Percentiles rank a stretch among this genome's conserved stretches.
These are phyloP conservation scores for Sugiyamaella marilandica DNA, from an alignment of 805 yeast genomes.

Conservation along the genomic window DNA sequence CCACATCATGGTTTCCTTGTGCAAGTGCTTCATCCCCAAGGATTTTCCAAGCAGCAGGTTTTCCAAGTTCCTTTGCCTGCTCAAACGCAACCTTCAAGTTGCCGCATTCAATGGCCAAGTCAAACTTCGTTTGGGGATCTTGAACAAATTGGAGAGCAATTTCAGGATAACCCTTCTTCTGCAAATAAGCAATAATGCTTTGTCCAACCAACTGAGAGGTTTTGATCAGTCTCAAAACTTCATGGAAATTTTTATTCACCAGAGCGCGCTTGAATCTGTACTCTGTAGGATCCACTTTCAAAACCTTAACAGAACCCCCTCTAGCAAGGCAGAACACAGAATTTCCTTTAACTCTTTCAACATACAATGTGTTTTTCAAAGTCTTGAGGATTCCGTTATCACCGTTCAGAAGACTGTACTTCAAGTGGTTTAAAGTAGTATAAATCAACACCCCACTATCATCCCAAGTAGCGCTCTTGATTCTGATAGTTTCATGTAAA, in stretches of 20 bases:
- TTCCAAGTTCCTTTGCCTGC: constrained; percentile 77
- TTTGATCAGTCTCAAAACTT: constrained; percentile 83
- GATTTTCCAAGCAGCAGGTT: constrained; percentile 67
- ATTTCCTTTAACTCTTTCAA: constrained; percentile 64
- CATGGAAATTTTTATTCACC: constrained; percentile 82
- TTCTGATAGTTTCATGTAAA: constrained; percentile 93
- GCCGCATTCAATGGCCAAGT: constrained; percentile 90
- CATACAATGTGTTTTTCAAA: constrained; percentile 79
- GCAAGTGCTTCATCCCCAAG: constrained; percentile 79
- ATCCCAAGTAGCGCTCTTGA: constrained; percentile 97
- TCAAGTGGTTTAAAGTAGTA: constrained; percentile 92
- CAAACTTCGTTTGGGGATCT: constrained; percentile 94
- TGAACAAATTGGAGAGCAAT: constrained; percentile 95
- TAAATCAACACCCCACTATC: constrained; percentile 86
- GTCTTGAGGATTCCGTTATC: constrained; percentile 94
- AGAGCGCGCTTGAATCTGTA: constrained; percentile 92
- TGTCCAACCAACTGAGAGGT: constrained; percentile 93
- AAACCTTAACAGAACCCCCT: constrained; percentile 72
- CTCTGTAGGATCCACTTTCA: constrained; percentile 91
- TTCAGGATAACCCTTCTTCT: constrained; percentile 94
- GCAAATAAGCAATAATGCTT: constrained; percentile 90
- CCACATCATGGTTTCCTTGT: constrained; percentile 84
- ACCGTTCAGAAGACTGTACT: constrained; percentile 88
- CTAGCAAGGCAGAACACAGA: constrained; percentile 79
- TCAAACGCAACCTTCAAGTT: constrained; percentile 79